phyloP scores from a whole-genome alignment of 345 rosid species.

The Bruguiera sexangula region DNA sequence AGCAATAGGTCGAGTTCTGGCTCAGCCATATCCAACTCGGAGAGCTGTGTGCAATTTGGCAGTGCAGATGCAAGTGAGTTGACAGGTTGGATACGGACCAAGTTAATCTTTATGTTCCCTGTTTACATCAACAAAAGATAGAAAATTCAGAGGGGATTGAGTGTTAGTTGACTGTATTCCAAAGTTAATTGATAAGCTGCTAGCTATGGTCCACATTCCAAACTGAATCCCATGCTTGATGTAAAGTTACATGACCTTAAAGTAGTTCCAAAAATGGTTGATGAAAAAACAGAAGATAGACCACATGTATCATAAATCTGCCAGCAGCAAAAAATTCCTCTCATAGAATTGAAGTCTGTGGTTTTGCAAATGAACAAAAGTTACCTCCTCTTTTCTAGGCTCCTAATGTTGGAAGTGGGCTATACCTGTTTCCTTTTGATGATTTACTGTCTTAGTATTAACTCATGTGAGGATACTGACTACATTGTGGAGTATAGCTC shows the following conservation, averaged over 20 bases:
- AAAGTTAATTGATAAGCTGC: slow-evolving; percentile 1
- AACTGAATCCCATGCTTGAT: neutral
- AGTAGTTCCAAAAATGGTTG: too few species aligned
- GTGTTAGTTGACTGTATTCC: neutral
- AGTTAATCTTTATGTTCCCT: neutral
- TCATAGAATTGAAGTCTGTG: neutral
- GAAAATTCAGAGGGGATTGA: neutral
- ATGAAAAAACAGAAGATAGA: neutral
- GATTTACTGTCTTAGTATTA: neutral
- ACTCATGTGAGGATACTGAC: neutral
- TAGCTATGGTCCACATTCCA: neutral
- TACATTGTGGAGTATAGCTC: neutral
- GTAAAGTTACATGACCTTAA: neutral
- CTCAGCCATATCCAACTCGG: slow-evolving; percentile 90
- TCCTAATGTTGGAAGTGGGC: slow-evolving; percentile 4
- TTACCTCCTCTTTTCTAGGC: neutral
- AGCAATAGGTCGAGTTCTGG: slow-evolving; percentile 97
- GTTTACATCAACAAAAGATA: slow-evolving; percentile 1
- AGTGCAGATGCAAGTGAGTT: slow-evolving; percentile 81
- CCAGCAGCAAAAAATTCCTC: neutral
- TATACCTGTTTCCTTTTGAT: neutral
- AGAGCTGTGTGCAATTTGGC: slow-evolving; percentile 90
- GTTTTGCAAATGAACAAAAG: slow-evolving; percentile 5
- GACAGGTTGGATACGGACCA: slow-evolving; percentile 55
- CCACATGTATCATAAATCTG: neutral